A percentile compares a stretch with the other conserved stretches of the same genome.
phyloP scores from a whole-genome alignment of 2,329 filamentous ascomycete species.

The Phialophora tarda region DNA sequence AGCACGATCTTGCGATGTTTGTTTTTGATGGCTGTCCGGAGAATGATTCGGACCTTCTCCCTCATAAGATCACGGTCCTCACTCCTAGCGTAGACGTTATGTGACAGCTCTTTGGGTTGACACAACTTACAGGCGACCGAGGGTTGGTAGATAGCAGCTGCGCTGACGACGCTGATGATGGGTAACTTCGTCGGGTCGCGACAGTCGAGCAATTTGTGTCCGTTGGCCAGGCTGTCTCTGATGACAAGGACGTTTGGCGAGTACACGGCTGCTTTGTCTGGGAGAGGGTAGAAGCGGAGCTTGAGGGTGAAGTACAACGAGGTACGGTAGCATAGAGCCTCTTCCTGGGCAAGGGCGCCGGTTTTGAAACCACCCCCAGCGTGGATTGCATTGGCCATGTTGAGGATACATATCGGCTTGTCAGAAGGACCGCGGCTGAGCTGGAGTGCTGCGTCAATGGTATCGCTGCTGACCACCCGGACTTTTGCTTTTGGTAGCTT shows the following conservation, averaged over 20 bases:
- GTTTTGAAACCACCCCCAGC: slow-evolving; percentile 69
- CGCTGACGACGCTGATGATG: slow-evolving; percentile 64
- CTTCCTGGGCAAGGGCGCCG: slow-evolving; percentile 70
- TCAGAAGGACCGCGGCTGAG: slow-evolving; percentile 42
- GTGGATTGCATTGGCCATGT: slow-evolving; percentile 64
- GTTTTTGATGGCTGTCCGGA: slow-evolving; percentile 64
- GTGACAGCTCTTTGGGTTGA: slow-evolving; percentile 2
- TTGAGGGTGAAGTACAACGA: slow-evolving; percentile 51
- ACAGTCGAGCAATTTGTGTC: slow-evolving; percentile 55
- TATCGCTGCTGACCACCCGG: slow-evolving; percentile 62
- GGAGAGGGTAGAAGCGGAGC: slow-evolving; percentile 59
- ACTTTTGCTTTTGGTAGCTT: slow-evolving; percentile 47
- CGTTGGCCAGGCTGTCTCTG: slow-evolving; percentile 55
- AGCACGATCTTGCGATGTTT: slow-evolving; percentile 67
- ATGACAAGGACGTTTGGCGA: slow-evolving; percentile 66
- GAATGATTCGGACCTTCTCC: slow-evolving; percentile 66
- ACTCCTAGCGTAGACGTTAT: slow-evolving; percentile 48
- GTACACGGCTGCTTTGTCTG: slow-evolving; percentile 60
- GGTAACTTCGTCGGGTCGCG: slow-evolving; percentile 49
- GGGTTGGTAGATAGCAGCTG: slow-evolving; percentile 62
- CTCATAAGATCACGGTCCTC: slow-evolving; percentile 62
- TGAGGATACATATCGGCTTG: slow-evolving; percentile 64
- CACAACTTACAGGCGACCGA: not conserved
- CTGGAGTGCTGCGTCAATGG: slow-evolving; percentile 61
- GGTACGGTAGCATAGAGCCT: slow-evolving; percentile 69